Percentiles rank a stretch among this genome's conserved stretches.
Conservation (phyloP, 768 basidiomycete genomes). For the Lactarius sp. region DNA sequence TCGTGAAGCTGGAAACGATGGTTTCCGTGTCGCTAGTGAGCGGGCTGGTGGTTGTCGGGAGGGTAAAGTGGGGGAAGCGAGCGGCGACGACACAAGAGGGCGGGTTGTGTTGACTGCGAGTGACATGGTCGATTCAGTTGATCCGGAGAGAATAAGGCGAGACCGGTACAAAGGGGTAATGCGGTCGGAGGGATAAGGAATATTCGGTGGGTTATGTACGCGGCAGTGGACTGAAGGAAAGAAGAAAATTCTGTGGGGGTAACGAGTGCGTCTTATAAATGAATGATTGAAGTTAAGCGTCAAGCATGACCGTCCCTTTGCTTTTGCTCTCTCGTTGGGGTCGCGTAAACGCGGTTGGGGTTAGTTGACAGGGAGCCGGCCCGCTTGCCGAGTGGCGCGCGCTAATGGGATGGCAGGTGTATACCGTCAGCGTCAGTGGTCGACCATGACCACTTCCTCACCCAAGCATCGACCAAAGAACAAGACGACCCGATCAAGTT, state of each 20-base stretch:
- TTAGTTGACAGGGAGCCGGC: neutral
- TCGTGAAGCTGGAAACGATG: conserved; percentile 64
- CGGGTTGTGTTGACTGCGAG: conserved; percentile 47
- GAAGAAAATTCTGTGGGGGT: neutral
- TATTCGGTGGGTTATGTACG: conserved; percentile 1
- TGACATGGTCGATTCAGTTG: conserved; percentile 31
- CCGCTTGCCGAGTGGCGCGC: neutral
- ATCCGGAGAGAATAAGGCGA: conserved; percentile 38
- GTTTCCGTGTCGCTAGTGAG: conserved; percentile 26
- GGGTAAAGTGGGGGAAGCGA: conserved; percentile 16
- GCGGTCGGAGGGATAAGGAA: neutral
- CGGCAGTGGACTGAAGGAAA: neutral
- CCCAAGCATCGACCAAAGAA: no score
- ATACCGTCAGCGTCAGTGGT: no score
- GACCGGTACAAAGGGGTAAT: neutral
- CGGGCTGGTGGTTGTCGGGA: conserved; percentile 31
- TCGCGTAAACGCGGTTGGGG: conserved; percentile 15
- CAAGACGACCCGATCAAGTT: no score
- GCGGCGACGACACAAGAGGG: conserved; percentile 25
- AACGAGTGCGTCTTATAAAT: conserved; percentile 15
- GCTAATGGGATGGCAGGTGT: no score
- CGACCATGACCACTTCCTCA: no score
- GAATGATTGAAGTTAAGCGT: neutral
- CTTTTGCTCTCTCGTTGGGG: conserved; percentile 3
- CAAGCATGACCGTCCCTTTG: neutral